Evolutionary conservation across 2,329 filamentous ascomycete genomes (phyloP).

Genomic region (Bipolaris sorokiniana): DNA sequence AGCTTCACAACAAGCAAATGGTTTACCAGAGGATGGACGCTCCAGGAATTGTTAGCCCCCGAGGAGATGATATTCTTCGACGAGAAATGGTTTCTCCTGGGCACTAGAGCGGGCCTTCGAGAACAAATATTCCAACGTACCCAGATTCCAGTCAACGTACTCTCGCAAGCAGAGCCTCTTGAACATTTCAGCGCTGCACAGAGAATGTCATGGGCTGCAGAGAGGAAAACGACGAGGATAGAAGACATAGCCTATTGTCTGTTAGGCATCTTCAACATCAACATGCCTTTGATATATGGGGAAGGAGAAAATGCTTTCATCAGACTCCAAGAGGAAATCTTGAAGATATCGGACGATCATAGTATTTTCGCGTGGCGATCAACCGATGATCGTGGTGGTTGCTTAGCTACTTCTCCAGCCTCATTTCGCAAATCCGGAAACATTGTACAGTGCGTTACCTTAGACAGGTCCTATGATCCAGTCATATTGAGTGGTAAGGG

Average conservation of each 20-base stretch:
- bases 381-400: background rate
- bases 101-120: background rate
- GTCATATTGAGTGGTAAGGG: background rate
- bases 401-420: constrained; percentile 1
- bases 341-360: background rate
- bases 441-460: background rate
- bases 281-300: constrained; percentile 1
- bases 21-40: background rate
- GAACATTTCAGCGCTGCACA: background rate
- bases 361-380: background rate
- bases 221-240: background rate
- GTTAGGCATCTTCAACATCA: background rate
- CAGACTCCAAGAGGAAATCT: background rate
- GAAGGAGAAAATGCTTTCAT: background rate
- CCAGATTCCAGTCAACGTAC: background rate
- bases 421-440: background rate
- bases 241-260: constrained; percentile 4
- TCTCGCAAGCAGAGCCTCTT: background rate
- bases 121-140: background rate
- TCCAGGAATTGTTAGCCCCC: background rate
- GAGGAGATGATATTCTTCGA: background rate
- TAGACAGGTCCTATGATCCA: background rate
- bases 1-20: background rate
- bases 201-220: background rate
- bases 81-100: background rate